These are phyloP conservation scores for Phytopythium sindhum DNA, from an alignment of 352 stramenopile species.

Conservation along the genomic window DNA sequence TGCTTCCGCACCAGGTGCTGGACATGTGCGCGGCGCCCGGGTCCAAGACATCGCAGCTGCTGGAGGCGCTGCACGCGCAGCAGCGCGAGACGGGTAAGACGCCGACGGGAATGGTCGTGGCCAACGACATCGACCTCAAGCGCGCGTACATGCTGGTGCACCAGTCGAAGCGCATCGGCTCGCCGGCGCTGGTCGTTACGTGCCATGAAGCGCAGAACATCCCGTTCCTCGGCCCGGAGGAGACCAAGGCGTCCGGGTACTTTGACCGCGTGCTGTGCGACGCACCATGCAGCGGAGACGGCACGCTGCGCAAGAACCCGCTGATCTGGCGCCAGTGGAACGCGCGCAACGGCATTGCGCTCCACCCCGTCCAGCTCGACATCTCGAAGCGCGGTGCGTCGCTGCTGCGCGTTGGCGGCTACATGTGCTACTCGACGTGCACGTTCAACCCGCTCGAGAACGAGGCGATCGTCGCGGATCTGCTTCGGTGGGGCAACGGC, in stretches of 20 bases:
- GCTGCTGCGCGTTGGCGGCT: slow-evolving; percentile 90
- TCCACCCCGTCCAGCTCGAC: slow-evolving; percentile 95
- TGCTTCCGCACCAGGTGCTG: slow-evolving; percentile 50
- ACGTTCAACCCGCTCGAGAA: slow-evolving; percentile 99
- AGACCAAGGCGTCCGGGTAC: slow-evolving; percentile 58
- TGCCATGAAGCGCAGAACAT: slow-evolving; percentile 96
- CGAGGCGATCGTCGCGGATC: slow-evolving; percentile 97
- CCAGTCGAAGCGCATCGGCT: slow-evolving; percentile 96
- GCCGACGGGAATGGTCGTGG: slow-evolving; percentile 91
- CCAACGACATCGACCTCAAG: slow-evolving; percentile 97
- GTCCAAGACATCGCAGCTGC: slow-evolving; percentile 98
- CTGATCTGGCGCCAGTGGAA: slow-evolving; percentile 95
- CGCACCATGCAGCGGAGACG: slow-evolving; percentile 98
- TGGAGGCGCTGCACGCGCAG: slow-evolving; percentile 91
- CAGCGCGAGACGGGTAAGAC: slow-evolving; percentile 75
- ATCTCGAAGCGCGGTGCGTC: slow-evolving; percentile 93
- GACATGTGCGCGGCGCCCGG: slow-evolving; percentile 99
- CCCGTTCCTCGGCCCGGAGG: slow-evolving; percentile 82
- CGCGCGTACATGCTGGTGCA: slow-evolving; percentile 98
- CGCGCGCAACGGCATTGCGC: slow-evolving; percentile 82
- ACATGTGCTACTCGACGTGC: slow-evolving; percentile 97
- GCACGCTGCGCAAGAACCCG: slow-evolving; percentile 98
- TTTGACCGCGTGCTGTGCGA: slow-evolving; percentile 99
- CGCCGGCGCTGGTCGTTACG: slow-evolving; percentile 93
- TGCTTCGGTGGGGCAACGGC: slow-evolving; percentile 91